Evolutionary conservation across 306 rosid species (phyloP).

Genomic region (Quillaja saponaria): DNA sequence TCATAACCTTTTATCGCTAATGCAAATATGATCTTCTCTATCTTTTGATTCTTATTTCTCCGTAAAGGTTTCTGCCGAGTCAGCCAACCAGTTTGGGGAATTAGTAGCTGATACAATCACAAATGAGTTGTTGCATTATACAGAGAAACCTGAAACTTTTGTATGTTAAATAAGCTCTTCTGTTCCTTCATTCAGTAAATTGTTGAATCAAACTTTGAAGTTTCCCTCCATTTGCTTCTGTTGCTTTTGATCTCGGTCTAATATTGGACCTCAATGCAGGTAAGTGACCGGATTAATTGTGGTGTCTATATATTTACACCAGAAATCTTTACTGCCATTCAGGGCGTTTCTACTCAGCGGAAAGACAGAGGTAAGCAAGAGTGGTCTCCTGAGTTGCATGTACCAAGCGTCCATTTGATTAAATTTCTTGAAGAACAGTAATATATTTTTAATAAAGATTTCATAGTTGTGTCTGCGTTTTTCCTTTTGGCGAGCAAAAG

Average conservation of each 20-base stretch:
- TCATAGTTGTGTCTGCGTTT: background rate
- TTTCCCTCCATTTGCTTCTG: conserved; percentile 1
- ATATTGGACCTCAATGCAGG: conserved; percentile 53
- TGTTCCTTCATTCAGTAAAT: conserved; percentile 6
- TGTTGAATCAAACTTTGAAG: conserved; percentile 23
- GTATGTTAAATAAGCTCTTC: conserved; percentile 48
- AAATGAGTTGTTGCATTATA: conserved; percentile 89
- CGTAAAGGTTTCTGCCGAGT: conserved; percentile 83
- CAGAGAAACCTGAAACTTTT: conserved; percentile 96
- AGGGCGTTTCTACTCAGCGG: conserved; percentile 74
- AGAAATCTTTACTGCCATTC: conserved; percentile 69
- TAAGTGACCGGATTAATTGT: conserved; percentile 84
- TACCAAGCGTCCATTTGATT: background rate
- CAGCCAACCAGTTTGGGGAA: conserved; percentile 86
- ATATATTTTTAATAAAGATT: background rate
- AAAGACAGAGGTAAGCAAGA: conserved; percentile 69
- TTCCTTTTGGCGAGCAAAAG: background rate
- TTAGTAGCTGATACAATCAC: conserved; percentile 86
- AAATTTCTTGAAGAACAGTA: background rate
- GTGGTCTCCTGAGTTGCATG: conserved; percentile 1
- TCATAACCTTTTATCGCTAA: background rate
- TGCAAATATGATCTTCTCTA: background rate
- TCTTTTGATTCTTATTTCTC: conserved; percentile 12
- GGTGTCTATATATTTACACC: conserved; percentile 95
- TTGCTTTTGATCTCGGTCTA: conserved; percentile 14